Percentiles rank a stretch among this genome's conserved stretches.
phyloP scores from a whole-genome alignment of 192 early-diverging fungal species.

The Oehlia diaphana region DNA sequence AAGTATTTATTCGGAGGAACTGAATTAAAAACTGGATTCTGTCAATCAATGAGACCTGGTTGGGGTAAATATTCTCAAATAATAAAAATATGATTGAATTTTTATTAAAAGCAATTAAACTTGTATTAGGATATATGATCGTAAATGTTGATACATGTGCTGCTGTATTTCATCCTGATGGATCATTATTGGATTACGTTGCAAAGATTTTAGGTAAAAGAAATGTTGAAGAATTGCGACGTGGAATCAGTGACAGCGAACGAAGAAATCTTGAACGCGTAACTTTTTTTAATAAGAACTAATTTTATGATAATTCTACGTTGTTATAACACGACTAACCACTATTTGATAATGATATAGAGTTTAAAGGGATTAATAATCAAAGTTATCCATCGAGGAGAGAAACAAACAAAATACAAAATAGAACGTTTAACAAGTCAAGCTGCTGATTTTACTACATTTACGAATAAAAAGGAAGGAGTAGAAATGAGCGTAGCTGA shows the following conservation, averaged over 20 bases:
- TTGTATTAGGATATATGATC: constrained; percentile 8
- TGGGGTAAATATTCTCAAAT: neutral
- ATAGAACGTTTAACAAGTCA: constrained; percentile 65
- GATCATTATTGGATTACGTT: neutral
- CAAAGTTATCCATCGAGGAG: constrained; percentile 61
- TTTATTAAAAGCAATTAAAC: neutral
- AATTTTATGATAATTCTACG: too few relatives aligned
- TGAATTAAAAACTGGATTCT: constrained; percentile 14
- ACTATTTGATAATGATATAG: constrained; percentile 5
- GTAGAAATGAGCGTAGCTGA: constrained; percentile 62
- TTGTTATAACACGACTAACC: too few relatives aligned
- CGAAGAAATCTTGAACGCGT: constrained; percentile 5
- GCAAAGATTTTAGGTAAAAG: neutral
- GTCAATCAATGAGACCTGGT: constrained; percentile 11
- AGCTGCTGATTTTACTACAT: constrained; percentile 70
- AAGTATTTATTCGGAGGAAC: neutral
- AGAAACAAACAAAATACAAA: constrained; percentile 71
- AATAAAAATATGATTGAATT: neutral
- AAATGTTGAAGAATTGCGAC: neutral
- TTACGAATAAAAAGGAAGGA: constrained; percentile 55
- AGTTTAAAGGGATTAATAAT: constrained; percentile 53
- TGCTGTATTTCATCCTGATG: neutral
- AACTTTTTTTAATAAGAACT: neutral
- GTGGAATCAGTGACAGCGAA: neutral
- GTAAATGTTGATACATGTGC: constrained; percentile 22